Conservation (phyloP, 805 yeast genomes). For the Kregervanrija delftensis region DNA sequence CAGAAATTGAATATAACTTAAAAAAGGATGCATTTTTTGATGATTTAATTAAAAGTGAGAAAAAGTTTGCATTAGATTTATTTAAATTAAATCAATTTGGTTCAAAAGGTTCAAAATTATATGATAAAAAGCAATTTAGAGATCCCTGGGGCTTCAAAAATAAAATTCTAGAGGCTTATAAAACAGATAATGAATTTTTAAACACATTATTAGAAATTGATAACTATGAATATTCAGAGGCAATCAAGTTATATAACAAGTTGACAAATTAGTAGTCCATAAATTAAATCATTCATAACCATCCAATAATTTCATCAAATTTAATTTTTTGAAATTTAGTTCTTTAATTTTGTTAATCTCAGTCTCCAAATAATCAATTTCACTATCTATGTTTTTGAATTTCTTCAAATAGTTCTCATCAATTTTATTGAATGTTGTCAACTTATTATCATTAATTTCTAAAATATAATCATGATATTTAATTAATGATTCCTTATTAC, state of each 20-base stretch:
- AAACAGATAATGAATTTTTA: conserved; percentile 12
- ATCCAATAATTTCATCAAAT: conserved; percentile 47
- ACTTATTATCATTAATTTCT: conserved; percentile 53
- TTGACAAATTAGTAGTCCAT: not conserved
- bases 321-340: conserved; percentile 54
- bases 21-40: conserved; percentile 34
- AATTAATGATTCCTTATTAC: conserved; percentile 77
- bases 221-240: conserved; percentile 22
- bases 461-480: conserved; percentile 77
- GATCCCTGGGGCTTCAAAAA: conserved; percentile 39
- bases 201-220: conserved; percentile 22
- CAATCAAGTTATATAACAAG: conserved; percentile 14
- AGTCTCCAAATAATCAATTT: conserved; percentile 57
- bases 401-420: conserved; percentile 21
- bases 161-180: conserved; percentile 1
- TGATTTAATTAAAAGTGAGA: conserved; percentile 43
- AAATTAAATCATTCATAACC: conserved; percentile 24
- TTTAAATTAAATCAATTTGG: conserved; percentile 59
- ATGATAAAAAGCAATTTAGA: conserved; percentile 42
- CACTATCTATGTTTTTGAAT: conserved; percentile 66
- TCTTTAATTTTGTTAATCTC: conserved; percentile 53
- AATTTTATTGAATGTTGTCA: conserved; percentile 39
- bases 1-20: conserved; percentile 9
- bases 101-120: conserved; percentile 31
- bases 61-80: conserved; percentile 42